Conservation (phyloP, 2,329 filamentous ascomycete species). For the Onygenales sp. region DNA sequence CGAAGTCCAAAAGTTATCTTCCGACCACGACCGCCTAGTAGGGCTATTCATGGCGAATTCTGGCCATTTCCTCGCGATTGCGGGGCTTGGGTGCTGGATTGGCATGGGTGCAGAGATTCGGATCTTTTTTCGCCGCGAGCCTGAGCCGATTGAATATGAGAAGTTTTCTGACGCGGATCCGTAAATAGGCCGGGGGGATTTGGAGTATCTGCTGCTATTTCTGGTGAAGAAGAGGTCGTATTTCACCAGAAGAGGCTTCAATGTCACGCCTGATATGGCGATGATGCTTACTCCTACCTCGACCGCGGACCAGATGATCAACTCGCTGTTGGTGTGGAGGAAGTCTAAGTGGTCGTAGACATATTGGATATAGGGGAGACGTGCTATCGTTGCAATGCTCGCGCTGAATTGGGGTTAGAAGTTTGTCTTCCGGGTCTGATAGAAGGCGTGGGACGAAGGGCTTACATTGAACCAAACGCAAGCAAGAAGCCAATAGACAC, state of each 20-base stretch:
- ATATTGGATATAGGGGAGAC: neutral
- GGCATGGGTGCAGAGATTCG: neutral
- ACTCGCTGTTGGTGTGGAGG: neutral
- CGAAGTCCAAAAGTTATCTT: neutral
- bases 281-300: conserved; percentile 1
- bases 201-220: neutral
- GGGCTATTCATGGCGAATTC: neutral
- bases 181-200: neutral
- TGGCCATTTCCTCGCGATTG: neutral
- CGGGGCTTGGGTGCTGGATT: neutral
- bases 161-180: neutral
- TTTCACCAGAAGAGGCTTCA: neutral
- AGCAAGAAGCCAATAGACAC: neutral
- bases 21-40: neutral
- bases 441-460: neutral
- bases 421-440: neutral
- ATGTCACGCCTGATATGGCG: neutral
- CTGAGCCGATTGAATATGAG: neutral
- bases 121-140: neutral
- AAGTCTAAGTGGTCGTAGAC: neutral
- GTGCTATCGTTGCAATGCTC: neutral
- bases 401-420: neutral
- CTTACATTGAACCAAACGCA: conserved; percentile 1
- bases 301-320: neutral
- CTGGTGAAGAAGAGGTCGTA: neutral